A percentile compares a stretch with the other conserved stretches of the same genome.
Evolutionary conservation across 75 land plant species (phyloP).

Genomic region (Chamaecyparis obtusa): DNA sequence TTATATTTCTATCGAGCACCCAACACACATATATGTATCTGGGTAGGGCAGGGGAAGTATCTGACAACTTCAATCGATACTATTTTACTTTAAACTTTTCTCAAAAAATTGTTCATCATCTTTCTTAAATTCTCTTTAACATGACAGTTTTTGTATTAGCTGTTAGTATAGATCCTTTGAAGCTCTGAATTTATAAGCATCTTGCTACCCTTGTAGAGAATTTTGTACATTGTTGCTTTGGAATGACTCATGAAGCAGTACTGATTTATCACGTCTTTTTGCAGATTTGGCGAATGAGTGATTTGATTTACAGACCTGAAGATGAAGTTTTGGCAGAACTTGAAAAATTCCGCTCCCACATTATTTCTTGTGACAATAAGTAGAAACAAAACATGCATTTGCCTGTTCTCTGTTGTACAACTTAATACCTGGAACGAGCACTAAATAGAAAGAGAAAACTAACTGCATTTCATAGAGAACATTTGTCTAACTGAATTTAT

Average conservation of each 20-base stretch:
- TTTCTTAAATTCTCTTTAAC: not conserved
- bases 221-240: not conserved
- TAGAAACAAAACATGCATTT: not conserved
- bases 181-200: not conserved
- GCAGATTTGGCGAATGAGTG: conserved; percentile 99
- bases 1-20: too few species aligned
- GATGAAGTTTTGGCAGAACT: conserved; percentile 95
- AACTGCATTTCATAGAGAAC: not conserved
- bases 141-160: not conserved
- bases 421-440: not conserved
- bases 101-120: not conserved
- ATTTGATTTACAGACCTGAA: conserved; percentile 86
- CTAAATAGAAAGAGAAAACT: not conserved
- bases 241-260: not conserved
- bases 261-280: not conserved
- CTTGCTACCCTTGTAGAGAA: not conserved
- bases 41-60: too few species aligned
- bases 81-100: not conserved
- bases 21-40: too few species aligned
- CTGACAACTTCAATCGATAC: not conserved
- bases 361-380: conserved; percentile 44
- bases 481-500: not conserved
- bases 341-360: conserved; percentile 70
- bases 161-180: not conserved
- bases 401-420: not conserved